Evolutionary conservation across 495 filamentous ascomycete genomes (phyloP).

Genomic region (Aspergillus baeticus): DNA sequence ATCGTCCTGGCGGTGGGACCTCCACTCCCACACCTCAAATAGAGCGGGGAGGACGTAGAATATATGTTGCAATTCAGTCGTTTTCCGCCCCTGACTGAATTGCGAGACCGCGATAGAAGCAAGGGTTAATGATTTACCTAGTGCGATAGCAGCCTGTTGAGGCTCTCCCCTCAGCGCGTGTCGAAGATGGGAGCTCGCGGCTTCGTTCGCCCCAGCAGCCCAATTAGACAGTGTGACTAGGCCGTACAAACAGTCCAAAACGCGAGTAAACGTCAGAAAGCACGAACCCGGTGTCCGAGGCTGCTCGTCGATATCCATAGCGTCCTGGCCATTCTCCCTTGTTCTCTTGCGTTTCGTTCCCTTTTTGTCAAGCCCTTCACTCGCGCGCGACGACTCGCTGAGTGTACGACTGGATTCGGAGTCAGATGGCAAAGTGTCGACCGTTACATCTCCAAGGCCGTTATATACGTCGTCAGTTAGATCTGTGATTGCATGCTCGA

Average conservation of each 20-base stretch:
- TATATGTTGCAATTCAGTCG: conserved; percentile 41
- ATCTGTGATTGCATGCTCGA: conserved; percentile 40
- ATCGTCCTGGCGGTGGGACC: conserved; percentile 39
- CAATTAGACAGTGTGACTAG: conserved; percentile 27
- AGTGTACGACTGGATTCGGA: conserved; percentile 44
- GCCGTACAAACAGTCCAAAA: conserved; percentile 40
- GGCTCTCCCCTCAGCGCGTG: conserved; percentile 48
- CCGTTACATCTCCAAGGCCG: conserved; percentile 26
- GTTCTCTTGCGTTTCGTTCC: conserved; percentile 46
- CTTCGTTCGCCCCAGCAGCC: conserved; percentile 30
- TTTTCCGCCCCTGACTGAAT: conserved; percentile 33
- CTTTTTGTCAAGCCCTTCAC: conserved; percentile 35
- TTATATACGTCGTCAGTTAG: conserved; percentile 37
- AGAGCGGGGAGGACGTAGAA: conserved; percentile 38
- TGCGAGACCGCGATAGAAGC: conserved; percentile 36
- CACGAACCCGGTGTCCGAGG: conserved; percentile 38
- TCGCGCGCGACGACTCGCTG: conserved; percentile 27
- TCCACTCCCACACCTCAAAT: conserved; percentile 47
- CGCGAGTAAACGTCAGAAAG: conserved; percentile 39
- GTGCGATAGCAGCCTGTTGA: conserved; percentile 44
- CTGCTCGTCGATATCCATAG: conserved; percentile 37
- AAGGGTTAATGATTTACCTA: conserved; percentile 40
- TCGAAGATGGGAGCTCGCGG: conserved; percentile 52
- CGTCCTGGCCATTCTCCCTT: conserved; percentile 31
- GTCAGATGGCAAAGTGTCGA: conserved; percentile 24